Conservation (phyloP, 2,329 filamentous ascomycete species). For the Amesomyces nigricolor region DNA sequence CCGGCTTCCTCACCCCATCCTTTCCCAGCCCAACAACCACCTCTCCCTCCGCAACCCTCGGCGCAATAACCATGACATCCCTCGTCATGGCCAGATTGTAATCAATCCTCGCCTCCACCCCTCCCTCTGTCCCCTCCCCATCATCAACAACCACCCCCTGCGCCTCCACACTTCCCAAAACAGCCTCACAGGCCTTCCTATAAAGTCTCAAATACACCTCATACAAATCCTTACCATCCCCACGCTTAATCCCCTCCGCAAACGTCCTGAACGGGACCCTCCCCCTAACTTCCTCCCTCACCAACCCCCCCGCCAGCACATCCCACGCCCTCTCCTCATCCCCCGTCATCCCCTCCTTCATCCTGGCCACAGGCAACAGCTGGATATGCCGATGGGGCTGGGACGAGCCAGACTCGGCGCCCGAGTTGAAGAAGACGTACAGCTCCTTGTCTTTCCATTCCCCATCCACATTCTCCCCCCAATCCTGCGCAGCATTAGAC, state of each 20-base stretch:
- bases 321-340: slow-evolving; percentile 37
- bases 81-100: slow-evolving; percentile 60
- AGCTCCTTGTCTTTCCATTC: slow-evolving; percentile 34
- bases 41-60: slow-evolving; percentile 48
- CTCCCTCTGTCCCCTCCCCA: slow-evolving; percentile 23
- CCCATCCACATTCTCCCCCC: slow-evolving; percentile 20
- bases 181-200: slow-evolving; percentile 38
- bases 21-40: slow-evolving; percentile 17
- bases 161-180: slow-evolving; percentile 19
- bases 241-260: slow-evolving; percentile 28
- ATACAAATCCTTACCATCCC: slow-evolving; percentile 33
- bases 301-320: slow-evolving; percentile 42
- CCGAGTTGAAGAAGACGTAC: slow-evolving; percentile 67
- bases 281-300: slow-evolving; percentile 11
- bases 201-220: slow-evolving; percentile 45
- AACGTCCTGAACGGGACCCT: slow-evolving; percentile 43
- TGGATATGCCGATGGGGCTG: slow-evolving; percentile 69
- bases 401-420: slow-evolving; percentile 61
- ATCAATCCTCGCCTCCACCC: slow-evolving; percentile 48
- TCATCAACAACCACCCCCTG: not conserved
- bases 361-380: slow-evolving; percentile 59
- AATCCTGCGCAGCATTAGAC: slow-evolving; percentile 9
- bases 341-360: slow-evolving; percentile 48
- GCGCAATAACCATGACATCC: slow-evolving; percentile 48
- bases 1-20: slow-evolving; percentile 25